A percentile compares a stretch with the other conserved stretches of the same genome.
phyloP scores from a whole-genome alignment of 2,329 filamentous ascomycete species.

The Epichloe coenophiala region DNA sequence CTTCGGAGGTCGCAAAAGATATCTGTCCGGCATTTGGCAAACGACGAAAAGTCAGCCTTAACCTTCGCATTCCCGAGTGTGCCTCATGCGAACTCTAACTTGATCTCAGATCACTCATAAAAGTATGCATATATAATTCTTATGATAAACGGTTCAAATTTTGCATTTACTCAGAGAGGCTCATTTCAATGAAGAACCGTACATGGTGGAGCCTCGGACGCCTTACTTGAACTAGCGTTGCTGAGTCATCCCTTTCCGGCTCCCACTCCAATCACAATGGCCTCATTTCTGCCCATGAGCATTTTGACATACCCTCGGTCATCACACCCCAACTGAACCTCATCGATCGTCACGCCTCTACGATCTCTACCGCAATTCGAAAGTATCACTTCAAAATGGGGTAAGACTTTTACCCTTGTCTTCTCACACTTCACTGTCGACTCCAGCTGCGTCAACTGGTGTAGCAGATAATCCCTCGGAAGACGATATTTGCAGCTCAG shows the following conservation, averaged over 20 bases:
- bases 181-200: neutral
- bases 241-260: conserved; percentile 22
- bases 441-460: neutral
- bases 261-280: conserved; percentile 20
- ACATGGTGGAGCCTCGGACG: neutral
- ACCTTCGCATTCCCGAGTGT: conserved; percentile 18
- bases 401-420: conserved; percentile 16
- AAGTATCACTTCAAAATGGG: conserved; percentile 24
- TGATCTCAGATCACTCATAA: conserved; percentile 1
- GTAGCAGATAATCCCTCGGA: neutral
- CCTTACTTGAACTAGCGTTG: conserved; percentile 5
- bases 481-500: conserved; percentile 2
- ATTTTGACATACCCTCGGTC: conserved; percentile 13
- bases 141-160: neutral
- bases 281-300: conserved; percentile 23
- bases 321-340: conserved; percentile 13
- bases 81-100: conserved; percentile 8
- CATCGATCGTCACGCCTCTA: conserved; percentile 11
- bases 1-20: neutral
- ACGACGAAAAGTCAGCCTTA: conserved; percentile 10
- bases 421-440: neutral
- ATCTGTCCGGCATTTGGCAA: conserved; percentile 1
- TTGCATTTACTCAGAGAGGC: neutral
- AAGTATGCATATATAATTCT: no score
- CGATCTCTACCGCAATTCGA: conserved; percentile 11